Conservation (phyloP, 768 basidiomycete species). For the Leccinellum albellum region DNA sequence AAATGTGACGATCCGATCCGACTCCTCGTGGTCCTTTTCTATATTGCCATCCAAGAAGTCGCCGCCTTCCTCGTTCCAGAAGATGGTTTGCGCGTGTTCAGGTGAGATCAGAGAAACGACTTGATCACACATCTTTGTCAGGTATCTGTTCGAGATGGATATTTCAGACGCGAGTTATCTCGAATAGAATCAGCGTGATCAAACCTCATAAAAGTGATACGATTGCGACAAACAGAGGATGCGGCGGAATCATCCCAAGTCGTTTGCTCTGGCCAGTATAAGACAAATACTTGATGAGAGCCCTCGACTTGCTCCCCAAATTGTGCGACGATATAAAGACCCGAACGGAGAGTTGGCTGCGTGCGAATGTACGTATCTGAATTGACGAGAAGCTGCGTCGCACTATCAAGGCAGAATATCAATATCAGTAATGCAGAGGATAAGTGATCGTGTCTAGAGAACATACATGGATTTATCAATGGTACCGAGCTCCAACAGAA, state of each 20-base stretch:
- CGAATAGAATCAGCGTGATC: background rate
- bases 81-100: conserved; percentile 41
- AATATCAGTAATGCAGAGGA: background rate
- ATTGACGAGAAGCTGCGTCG: conserved; percentile 13
- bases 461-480: conserved; percentile 42
- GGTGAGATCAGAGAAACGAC: conserved; percentile 47
- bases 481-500: conserved; percentile 36
- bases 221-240: conserved; percentile 45
- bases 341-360: conserved; percentile 20
- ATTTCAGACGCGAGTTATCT: background rate
- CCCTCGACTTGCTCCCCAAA: background rate
- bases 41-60: conserved; percentile 24
- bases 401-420: conserved; percentile 3
- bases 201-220: conserved; percentile 61
- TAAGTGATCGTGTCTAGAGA: too few relatives aligned
- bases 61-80: conserved; percentile 39
- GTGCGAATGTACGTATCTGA: background rate
- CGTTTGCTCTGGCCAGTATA: conserved; percentile 61
- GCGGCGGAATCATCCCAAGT: conserved; percentile 54
- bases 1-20: conserved; percentile 49
- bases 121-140: conserved; percentile 59
- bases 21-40: conserved; percentile 36
- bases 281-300: conserved; percentile 37
- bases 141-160: conserved; percentile 39
- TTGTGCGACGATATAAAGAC: conserved; percentile 17